These are phyloP conservation scores for Lactarius sp. DNA, from an alignment of 768 basidiomycete species.

Conservation along the genomic window DNA sequence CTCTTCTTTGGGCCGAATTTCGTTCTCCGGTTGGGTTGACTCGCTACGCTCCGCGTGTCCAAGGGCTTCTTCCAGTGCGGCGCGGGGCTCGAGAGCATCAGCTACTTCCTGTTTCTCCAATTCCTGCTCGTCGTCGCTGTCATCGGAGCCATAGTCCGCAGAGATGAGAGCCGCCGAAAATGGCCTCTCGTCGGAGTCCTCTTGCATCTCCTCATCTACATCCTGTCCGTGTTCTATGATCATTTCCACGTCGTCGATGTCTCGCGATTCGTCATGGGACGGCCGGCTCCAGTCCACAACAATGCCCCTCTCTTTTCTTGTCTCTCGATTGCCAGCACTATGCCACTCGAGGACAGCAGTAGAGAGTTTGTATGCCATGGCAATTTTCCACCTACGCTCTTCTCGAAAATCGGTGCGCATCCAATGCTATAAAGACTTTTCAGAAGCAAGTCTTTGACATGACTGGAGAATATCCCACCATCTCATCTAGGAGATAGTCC, in stretches of 20 bases:
- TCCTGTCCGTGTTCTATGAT: constrained; percentile 30
- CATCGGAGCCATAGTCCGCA: constrained; percentile 32
- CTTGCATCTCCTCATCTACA: constrained; percentile 33
- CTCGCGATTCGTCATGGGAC: constrained; percentile 33
- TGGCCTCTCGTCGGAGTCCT: constrained; percentile 25
- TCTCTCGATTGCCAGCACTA: constrained; percentile 56
- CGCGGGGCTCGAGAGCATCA: constrained; percentile 55
- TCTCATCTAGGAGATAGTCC: constrained; percentile 96
- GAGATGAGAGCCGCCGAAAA: constrained; percentile 14
- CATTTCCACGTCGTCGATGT: constrained; percentile 36
- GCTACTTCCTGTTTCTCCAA: constrained; percentile 48
- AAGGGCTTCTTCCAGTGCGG: constrained; percentile 54
- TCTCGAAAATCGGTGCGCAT: constrained; percentile 94
- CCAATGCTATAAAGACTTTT: constrained; percentile 69
- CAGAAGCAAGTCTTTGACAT: not conserved
- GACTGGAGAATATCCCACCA: constrained; percentile 50
- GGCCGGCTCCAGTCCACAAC: constrained; percentile 61
- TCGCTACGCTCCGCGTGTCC: constrained; percentile 37
- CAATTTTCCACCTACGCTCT: constrained; percentile 89
- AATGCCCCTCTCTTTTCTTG: constrained; percentile 60
- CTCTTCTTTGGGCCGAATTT: constrained; percentile 43
- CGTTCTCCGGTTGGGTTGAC: constrained; percentile 32
- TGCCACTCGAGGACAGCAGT: constrained; percentile 88
- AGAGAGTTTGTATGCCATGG: constrained; percentile 76
- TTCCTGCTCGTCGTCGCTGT: constrained; percentile 58